Base-by-base conservation (phyloP, 2,329 filamentous ascomycete species). In the Pseudogymnoascus sp. region DNA sequence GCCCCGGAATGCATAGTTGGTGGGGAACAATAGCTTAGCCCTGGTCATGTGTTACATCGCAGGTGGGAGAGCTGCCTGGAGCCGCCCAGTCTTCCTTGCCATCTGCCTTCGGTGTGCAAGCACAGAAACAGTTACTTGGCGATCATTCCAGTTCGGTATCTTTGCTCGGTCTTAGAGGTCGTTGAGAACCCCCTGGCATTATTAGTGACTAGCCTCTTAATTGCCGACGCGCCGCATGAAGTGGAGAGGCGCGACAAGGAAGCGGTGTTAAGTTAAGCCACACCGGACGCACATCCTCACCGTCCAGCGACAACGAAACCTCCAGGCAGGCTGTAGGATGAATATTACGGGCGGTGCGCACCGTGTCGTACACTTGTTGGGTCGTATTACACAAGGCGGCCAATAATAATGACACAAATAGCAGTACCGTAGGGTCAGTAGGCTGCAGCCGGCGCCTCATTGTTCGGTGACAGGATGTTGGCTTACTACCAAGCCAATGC, bases 1-100 rank as follows among this genome's bases (percentile, higher is more conserved):
- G 47, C 47, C 47, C 33, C 20, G 47, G n/a, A 54, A 54, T 54
- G 47, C 47, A 54, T n/a, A 14, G 47, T 54, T 54, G 47, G 47
- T 54, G 28, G 47, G 28, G 28, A 20, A 35, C 6, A 20, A 20
- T 9, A 14, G 47, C 9, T 54, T 28, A 54, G 47, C 47, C 47
- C 47, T 16, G 6, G 47, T 54, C 47, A 54, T 18, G 47, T 12
- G 47, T 54, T 54, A 35, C 47, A 33, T 33, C 28, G n/a, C 28
- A 54, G n/a, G 47, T 28, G 33, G 47, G 33, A 54, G 47, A 54
- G 47, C 16, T 54, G 16, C 28, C 28, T 54, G 4, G 47, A 20
- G 28, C 16, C n/a, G n/a, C 25, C 14, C 47, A 54, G 25, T 30
- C 47, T 33, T 54, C 47, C 16, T 30, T 50, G n/a, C n/a, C 43